A percentile compares a stretch with the other conserved stretches of the same genome.
These are phyloP conservation scores for Sequoiadendron giganteum DNA, from an alignment of 75 land plant genomes.

Conservation along the genomic window DNA sequence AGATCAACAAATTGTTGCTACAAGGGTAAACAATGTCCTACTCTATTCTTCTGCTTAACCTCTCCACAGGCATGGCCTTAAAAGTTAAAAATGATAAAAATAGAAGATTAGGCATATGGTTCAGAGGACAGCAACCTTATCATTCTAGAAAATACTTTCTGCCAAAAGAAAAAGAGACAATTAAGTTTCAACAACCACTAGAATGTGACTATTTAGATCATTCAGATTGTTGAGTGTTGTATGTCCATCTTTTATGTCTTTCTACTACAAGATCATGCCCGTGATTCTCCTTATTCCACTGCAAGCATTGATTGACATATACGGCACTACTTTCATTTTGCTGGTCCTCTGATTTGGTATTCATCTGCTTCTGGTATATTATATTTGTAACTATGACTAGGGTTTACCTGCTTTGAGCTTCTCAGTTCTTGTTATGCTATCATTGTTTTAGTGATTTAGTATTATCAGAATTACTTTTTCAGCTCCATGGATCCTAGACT, in stretches of 20 bases:
- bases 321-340: neutral
- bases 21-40: neutral
- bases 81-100: no score
- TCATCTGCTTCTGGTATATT: neutral
- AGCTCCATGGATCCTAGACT: neutral
- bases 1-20: neutral
- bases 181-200: neutral
- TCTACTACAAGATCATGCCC: neutral
- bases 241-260: neutral
- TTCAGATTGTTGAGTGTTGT: neutral
- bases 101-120: no score
- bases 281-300: neutral
- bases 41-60: neutral
- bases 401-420: neutral
- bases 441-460: neutral
- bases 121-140: neutral
- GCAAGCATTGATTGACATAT: neutral
- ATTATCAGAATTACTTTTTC: neutral
- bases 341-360: neutral
- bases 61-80: neutral
- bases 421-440: neutral
- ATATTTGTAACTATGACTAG: neutral
- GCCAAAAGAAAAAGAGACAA: neutral
- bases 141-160: neutral
- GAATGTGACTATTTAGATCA: neutral